These are phyloP conservation scores for Saturnispora zaruensis DNA, from an alignment of 805 yeast genomes.

Conservation along the genomic window DNA sequence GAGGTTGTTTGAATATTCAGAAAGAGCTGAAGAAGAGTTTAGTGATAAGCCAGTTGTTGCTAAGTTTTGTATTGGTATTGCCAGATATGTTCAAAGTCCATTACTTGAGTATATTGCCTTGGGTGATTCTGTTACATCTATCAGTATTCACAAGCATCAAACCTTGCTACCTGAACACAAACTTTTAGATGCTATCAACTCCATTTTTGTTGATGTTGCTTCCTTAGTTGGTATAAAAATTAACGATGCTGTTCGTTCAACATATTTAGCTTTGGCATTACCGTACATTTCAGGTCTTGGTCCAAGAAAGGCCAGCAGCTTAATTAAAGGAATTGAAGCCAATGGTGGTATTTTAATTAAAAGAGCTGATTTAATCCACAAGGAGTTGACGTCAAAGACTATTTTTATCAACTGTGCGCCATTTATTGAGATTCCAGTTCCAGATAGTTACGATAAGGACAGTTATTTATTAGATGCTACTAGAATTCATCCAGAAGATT, in stretches of 20 bases:
- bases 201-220: constrained; percentile 81
- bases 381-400: constrained; percentile 66
- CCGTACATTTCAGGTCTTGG: constrained; percentile 89
- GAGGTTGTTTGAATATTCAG: constrained; percentile 72
- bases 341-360: constrained; percentile 53
- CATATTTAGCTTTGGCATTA: constrained; percentile 59
- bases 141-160: constrained; percentile 64
- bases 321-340: constrained; percentile 69
- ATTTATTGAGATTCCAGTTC: constrained; percentile 68
- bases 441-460: constrained; percentile 47
- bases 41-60: constrained; percentile 76
- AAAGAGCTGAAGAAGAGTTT: constrained; percentile 66
- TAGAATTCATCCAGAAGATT: constrained; percentile 96
- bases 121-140: constrained; percentile 61
- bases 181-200: constrained; percentile 58
- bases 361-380: constrained; percentile 77
- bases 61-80: constrained; percentile 81
- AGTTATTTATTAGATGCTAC: constrained; percentile 87
- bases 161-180: constrained; percentile 55
- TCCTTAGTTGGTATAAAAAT: constrained; percentile 91
- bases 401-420: constrained; percentile 90
- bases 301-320: constrained; percentile 86
- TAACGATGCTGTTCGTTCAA: constrained; percentile 76
- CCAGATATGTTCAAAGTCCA: constrained; percentile 91
- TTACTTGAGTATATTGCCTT: constrained; percentile 78